phyloP scores from a whole-genome alignment of 169 alveolate species.

The Cryptosporidium tyzzeri region DNA sequence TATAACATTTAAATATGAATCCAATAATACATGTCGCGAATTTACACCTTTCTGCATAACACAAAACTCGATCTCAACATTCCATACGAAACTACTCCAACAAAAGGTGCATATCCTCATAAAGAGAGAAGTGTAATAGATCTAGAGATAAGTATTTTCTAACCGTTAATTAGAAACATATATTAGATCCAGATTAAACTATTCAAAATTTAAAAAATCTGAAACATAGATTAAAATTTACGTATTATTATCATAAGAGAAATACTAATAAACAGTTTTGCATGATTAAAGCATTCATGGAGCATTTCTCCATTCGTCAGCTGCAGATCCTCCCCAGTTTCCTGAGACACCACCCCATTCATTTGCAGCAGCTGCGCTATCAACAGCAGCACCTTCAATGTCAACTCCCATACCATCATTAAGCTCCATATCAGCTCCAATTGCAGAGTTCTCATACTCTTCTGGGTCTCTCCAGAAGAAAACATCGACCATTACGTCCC shows the following conservation, averaged over 20 bases:
- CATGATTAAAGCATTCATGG: slow-evolving; percentile 30
- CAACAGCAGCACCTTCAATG: slow-evolving; percentile 69
- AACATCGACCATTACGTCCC: slow-evolving; percentile 95
- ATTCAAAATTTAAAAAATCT: neutral
- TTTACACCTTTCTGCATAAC: too few species aligned
- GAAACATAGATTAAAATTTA: slow-evolving; percentile 3
- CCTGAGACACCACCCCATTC: slow-evolving; percentile 76
- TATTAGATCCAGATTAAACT: neutral
- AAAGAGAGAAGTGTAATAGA: neutral
- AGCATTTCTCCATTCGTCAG: slow-evolving; percentile 76
- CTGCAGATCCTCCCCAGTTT: slow-evolving; percentile 72
- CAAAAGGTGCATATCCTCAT: too few species aligned
- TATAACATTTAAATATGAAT: neutral
- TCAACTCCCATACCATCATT: slow-evolving; percentile 95
- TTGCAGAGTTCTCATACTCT: slow-evolving; percentile 85
- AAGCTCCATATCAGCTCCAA: slow-evolving; percentile 95
- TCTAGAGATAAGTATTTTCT: neutral
- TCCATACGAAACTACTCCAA: neutral
- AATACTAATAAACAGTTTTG: slow-evolving; percentile 27
- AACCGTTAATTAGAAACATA: neutral
- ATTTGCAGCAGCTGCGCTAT: slow-evolving; percentile 62
- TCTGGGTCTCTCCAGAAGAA: slow-evolving; percentile 94
- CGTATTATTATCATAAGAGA: slow-evolving; percentile 27
- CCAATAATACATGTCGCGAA: neutral
- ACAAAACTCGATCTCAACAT: too few species aligned